Percentiles rank a stretch among this genome's conserved stretches.
phyloP scores from a whole-genome alignment of 306 rosid species.

The Malus asiatica region DNA sequence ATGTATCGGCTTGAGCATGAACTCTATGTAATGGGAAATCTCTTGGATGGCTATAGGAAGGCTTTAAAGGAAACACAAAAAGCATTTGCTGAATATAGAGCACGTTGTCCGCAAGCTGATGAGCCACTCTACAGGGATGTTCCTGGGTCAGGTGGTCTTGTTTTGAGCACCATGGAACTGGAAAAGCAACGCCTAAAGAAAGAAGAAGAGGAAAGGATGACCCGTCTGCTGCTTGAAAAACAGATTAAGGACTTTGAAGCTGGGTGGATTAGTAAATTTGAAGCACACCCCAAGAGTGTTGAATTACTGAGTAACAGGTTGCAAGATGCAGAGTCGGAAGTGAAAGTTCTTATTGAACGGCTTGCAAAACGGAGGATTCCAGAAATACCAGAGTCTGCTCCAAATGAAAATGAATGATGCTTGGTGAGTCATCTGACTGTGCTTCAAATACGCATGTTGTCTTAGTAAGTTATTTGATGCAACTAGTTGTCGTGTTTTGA shows the following conservation, averaged over 20 bases:
- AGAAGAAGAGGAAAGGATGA: conserved; percentile 75
- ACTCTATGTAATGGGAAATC: conserved; percentile 58
- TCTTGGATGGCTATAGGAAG: conserved; percentile 69
- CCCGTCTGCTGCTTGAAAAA: conserved; percentile 32
- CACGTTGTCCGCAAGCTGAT: conserved; percentile 46
- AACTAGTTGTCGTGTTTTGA: background rate
- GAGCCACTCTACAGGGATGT: conserved; percentile 90
- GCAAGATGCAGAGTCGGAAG: conserved; percentile 34
- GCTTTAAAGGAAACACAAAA: conserved; percentile 64
- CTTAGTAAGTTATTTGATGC: background rate
- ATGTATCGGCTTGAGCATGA: conserved; percentile 64
- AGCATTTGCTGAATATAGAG: conserved; percentile 61
- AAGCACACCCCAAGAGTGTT: conserved; percentile 26
- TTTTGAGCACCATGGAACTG: conserved; percentile 66
- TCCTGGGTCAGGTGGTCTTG: conserved; percentile 85
- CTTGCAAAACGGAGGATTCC: conserved; percentile 29
- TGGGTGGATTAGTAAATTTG: conserved; percentile 32
- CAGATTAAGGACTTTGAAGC: conserved; percentile 45
- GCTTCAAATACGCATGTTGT: background rate
- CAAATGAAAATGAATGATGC: conserved; percentile 28
- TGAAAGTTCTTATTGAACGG: conserved; percentile 40
- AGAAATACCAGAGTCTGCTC: conserved; percentile 30
- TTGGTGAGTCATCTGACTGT: conserved; percentile 21
- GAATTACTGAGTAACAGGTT: conserved; percentile 36
- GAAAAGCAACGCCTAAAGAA: conserved; percentile 61